A percentile compares a stretch with the other conserved stretches of the same genome.
phyloP scores from a whole-genome alignment of 2,329 filamentous ascomycete genomes.

The Tolypocladium pustulatum region DNA sequence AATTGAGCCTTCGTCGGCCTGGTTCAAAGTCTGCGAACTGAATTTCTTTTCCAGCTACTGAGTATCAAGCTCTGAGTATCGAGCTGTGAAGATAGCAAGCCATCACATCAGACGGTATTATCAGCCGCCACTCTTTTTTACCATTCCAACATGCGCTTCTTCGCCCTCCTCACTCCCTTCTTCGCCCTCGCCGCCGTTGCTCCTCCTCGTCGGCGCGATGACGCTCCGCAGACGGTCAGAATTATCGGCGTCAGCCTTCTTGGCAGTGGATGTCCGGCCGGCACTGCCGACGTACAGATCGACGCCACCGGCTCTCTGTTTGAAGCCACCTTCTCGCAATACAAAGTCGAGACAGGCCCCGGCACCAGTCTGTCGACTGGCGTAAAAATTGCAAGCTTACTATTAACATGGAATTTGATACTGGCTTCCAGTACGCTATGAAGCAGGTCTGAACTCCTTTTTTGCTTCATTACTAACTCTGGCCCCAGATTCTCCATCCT shows the following conservation, averaged over 20 bases:
- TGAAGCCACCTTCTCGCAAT: constrained; percentile 14
- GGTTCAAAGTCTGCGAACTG: too few relatives aligned
- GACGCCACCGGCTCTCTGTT: constrained; percentile 13
- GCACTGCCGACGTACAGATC: constrained; percentile 12
- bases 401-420: constrained; percentile 13
- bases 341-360: constrained; percentile 13
- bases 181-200: constrained; percentile 3
- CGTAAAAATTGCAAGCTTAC: constrained; percentile 17
- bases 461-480: neutral
- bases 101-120: neutral
- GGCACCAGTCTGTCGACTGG: constrained; percentile 11
- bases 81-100: neutral
- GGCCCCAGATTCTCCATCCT: constrained; percentile 12
- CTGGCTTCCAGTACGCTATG: constrained; percentile 13
- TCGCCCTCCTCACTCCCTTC: neutral
- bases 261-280: constrained; percentile 14
- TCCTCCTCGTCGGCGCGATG: neutral
- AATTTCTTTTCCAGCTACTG: too few relatives aligned
- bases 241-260: constrained; percentile 11
- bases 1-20: neutral
- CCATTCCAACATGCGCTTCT: constrained; percentile 1
- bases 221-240: constrained; percentile 6
- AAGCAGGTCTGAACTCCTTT: neutral
- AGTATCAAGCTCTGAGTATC: too few relatives aligned
- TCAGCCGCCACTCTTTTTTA: neutral